Evolutionary conservation across 176 grass and related monocot genomes (phyloP).

Genomic region (Microstegium vimineum): DNA sequence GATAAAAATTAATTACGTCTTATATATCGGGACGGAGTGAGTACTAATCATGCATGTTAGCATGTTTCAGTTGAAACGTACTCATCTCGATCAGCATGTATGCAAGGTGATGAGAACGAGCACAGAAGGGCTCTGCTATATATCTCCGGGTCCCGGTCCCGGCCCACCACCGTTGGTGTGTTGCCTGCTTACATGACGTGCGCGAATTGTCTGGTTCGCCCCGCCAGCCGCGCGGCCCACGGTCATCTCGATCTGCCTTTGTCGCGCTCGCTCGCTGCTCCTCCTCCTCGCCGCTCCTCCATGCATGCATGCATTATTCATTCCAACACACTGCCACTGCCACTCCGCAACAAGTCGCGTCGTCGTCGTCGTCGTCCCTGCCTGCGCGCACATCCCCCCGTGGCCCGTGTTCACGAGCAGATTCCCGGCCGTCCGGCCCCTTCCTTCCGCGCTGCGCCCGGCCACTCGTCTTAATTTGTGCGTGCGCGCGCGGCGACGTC

Average conservation of each 20-base stretch:
- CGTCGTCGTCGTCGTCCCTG: background rate
- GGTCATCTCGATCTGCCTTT: background rate
- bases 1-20: too few species aligned
- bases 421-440: background rate
- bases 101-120: background rate
- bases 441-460: background rate
- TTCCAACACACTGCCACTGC: constrained; percentile 3
- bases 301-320: background rate
- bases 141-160: background rate
- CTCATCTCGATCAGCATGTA: background rate
- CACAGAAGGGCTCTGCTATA: background rate
- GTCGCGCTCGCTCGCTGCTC: background rate
- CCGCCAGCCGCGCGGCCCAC: background rate
- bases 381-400: background rate
- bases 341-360: constrained; percentile 14
- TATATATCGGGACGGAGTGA: too few species aligned
- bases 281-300: background rate
- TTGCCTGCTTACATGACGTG: background rate
- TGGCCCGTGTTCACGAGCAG: background rate
- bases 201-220: background rate
- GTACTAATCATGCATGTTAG: too few species aligned
- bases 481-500: background rate
- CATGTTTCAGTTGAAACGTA: too few species aligned
- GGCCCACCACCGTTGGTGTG: background rate
- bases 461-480: background rate